Conservation (phyloP, 208 protist genomes). For the Leishmania turanica region DNA sequence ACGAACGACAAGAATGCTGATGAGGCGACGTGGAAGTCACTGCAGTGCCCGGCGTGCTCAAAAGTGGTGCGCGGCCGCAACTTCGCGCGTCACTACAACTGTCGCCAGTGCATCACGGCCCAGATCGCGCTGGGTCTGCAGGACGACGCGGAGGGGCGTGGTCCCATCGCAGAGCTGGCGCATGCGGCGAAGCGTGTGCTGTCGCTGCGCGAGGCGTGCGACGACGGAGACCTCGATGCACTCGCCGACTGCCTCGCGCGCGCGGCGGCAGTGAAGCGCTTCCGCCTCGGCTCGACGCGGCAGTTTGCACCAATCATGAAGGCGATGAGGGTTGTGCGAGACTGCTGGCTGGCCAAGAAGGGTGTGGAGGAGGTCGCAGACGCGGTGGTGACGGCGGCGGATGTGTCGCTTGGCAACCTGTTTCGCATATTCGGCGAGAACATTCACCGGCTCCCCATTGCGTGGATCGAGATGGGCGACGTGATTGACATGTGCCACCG, state of each 20-base stretch:
- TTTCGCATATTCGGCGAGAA: conserved; percentile 81
- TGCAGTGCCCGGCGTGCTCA: conserved; percentile 84
- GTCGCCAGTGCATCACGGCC: conserved; percentile 78
- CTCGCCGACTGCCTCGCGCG: conserved; percentile 67
- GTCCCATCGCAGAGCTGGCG: conserved; percentile 85
- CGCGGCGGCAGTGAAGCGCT: conserved; percentile 66
- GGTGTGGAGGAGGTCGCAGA: conserved; percentile 64
- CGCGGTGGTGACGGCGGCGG: conserved; percentile 52
- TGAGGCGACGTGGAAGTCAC: conserved; percentile 79
- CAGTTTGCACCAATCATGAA: conserved; percentile 87
- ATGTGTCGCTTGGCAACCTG: conserved; percentile 68
- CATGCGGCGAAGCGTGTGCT: conserved; percentile 77
- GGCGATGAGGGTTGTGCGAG: conserved; percentile 79
- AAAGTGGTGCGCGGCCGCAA: conserved; percentile 87
- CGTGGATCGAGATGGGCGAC: conserved; percentile 93
- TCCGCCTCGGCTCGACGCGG: conserved; percentile 68
- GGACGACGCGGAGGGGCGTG: conserved; percentile 56
- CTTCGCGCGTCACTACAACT: conserved; percentile 84
- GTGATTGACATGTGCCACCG: conserved; percentile 90
- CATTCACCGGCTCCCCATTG: conserved; percentile 87
- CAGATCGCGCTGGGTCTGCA: conserved; percentile 89
- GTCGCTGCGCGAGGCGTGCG: conserved; percentile 47
- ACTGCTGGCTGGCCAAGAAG: conserved; percentile 74
- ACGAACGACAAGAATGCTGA: conserved; percentile 28
- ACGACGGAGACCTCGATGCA: conserved; percentile 83